Conservation (phyloP, 2,329 filamentous ascomycete species). For the Colletotrichum sp. region DNA sequence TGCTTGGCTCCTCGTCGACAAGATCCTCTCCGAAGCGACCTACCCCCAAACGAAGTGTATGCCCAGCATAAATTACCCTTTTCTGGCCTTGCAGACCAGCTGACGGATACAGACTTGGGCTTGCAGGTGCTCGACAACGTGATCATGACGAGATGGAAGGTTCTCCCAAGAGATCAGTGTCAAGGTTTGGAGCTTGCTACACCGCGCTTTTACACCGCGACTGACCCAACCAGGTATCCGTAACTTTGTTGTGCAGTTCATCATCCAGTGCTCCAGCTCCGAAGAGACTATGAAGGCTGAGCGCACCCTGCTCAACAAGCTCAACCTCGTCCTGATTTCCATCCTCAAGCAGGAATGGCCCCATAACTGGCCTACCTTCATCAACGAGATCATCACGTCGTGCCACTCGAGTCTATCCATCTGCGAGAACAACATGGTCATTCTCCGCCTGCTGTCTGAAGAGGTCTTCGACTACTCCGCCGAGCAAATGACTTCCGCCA, state of each 20-base stretch:
- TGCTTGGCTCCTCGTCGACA: conserved; percentile 96
- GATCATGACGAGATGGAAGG: conserved; percentile 99
- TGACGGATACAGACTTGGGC: conserved; percentile 71
- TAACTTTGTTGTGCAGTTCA: conserved; percentile 99
- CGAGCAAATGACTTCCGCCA: conserved; percentile 98
- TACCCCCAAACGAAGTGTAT: conserved; percentile 97
- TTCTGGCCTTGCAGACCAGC: neutral
- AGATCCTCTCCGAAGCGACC: conserved; percentile 91
- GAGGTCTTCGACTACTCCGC: conserved; percentile 99
- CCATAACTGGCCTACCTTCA: conserved; percentile 99
- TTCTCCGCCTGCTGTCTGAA: conserved; percentile 91
- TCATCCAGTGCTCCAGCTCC: conserved; percentile 89
- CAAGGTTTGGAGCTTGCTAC: conserved; percentile 59
- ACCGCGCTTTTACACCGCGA: neutral
- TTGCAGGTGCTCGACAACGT: conserved; percentile 97
- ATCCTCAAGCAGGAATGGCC: conserved; percentile 99
- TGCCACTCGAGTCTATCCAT: conserved; percentile 95
- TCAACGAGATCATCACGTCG: conserved; percentile 98
- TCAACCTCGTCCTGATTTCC: conserved; percentile 96
- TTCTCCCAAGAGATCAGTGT: conserved; percentile 93
- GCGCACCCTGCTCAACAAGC: conserved; percentile 93
- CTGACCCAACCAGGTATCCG: conserved; percentile 74
- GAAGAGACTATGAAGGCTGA: conserved; percentile 87
- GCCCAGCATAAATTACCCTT: conserved; percentile 35
- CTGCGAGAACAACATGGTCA: conserved; percentile 99